A percentile compares a stretch with the other conserved stretches of the same genome.
Evolutionary conservation across 2,329 filamentous ascomycete species (phyloP).

Genomic region (Monosporascus sp.): DNA sequence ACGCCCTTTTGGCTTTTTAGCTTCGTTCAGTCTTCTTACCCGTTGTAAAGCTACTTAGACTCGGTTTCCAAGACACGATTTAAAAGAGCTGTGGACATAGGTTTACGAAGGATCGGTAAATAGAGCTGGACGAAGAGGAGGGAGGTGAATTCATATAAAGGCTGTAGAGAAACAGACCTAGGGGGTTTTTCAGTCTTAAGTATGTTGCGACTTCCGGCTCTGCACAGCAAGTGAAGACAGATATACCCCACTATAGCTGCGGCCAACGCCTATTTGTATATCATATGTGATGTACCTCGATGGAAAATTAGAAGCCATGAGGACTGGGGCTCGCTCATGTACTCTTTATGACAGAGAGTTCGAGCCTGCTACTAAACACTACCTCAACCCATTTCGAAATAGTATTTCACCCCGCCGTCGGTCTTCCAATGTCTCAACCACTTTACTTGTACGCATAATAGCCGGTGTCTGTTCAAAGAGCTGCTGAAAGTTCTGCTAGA

Average conservation of each 20-base stretch:
- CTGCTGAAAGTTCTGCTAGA: too few species aligned
- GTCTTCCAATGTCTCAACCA: too few species aligned
- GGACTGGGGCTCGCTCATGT: slow-evolving; percentile 20
- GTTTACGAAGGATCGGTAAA: not conserved
- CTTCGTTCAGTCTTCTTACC: not conserved
- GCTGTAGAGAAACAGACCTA: not conserved
- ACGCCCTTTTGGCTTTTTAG: not conserved
- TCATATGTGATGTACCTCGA: not conserved
- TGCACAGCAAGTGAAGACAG: too few species aligned
- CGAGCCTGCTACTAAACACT: not conserved
- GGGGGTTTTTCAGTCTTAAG: not conserved
- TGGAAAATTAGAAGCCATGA: slow-evolving; percentile 7
- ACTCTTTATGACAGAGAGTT: slow-evolving; percentile 2
- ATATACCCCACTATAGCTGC: not conserved
- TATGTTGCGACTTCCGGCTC: not conserved
- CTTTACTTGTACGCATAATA: too few species aligned
- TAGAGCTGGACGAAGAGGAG: not conserved
- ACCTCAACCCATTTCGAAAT: not conserved
- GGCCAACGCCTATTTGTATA: not conserved
- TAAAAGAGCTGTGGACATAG: not conserved
- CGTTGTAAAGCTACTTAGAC: not conserved
- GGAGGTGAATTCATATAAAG: not conserved
- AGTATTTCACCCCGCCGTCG: too few species aligned
- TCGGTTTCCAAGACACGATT: not conserved
- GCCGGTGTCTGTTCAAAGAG: too few species aligned